phyloP scores from a whole-genome alignment of 164 flowering plant species.

The Aristolochia californica region DNA sequence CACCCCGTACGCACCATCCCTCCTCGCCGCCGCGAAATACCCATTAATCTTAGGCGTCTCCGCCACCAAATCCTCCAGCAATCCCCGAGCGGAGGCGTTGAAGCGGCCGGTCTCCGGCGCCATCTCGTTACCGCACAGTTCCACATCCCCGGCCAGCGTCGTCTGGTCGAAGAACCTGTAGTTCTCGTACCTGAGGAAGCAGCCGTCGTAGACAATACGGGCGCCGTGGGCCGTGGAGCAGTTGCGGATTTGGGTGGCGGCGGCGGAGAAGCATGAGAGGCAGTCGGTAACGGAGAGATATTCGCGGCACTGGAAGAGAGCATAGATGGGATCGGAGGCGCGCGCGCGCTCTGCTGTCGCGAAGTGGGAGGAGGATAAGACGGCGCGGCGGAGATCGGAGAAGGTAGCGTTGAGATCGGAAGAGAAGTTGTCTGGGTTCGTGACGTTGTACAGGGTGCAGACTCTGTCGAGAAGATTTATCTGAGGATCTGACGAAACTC shows the following conservation, averaged over 20 bases:
- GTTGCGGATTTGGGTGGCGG: conserved; percentile 21
- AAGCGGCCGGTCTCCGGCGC: conserved; percentile 10
- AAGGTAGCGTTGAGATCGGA: conserved; percentile 2
- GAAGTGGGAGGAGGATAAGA: conserved; percentile 8
- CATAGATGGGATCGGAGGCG: conserved; percentile 27
- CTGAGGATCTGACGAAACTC: conserved; percentile 6
- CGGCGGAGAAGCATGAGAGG: conserved; percentile 23
- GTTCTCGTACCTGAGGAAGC: conserved; percentile 47
- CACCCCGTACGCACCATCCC: conserved; percentile 21
- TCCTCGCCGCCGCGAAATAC: conserved; percentile 19
- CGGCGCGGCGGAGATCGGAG: conserved; percentile 2
- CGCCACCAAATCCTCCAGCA: conserved; percentile 20
- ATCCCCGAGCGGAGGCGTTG: conserved; percentile 1
- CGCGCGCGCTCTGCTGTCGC: conserved; percentile 26
- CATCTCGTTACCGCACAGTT: conserved; percentile 23
- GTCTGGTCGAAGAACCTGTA: conserved; percentile 26
- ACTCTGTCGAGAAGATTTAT: conserved; percentile 9
- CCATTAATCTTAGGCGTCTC: conserved; percentile 28
- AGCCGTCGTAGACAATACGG: conserved; percentile 36
- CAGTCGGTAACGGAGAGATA: conserved; percentile 35
- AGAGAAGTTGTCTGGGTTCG: conserved; percentile 6
- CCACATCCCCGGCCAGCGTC: conserved; percentile 21
- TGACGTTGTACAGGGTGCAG: conserved; percentile 12
- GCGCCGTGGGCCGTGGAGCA: conserved; percentile 33
- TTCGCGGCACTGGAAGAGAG: conserved; percentile 34